Base-by-base conservation (phyloP, 345 rosid genomes). In the Melaleuca quinquenervia region DNA sequence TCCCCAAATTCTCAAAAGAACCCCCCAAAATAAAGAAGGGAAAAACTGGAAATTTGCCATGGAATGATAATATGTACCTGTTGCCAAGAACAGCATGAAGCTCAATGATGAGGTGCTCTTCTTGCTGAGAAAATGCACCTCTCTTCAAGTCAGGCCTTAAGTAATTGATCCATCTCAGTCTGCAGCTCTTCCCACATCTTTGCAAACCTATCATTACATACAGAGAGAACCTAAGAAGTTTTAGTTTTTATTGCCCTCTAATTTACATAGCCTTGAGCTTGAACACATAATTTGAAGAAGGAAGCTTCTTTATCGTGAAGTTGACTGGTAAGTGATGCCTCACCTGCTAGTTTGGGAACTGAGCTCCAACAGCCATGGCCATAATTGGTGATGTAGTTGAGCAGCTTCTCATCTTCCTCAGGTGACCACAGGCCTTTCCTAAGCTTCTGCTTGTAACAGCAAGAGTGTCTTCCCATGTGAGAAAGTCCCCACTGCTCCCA, bases 361-460 rank as follows among this genome's bases (percentile, higher is more conserved):
- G 98, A 92, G 87, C 98, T 94, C 98, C 98, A 95, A 78, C 98
- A 95, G 15, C 97, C 98, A 88, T 93, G 97, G 5, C 98, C 98
- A 51, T 93, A 92, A 82, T 88, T 92, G 29, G 94, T 94, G 82
- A 95, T 93, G 85, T 94, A 92, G 90, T 87, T 89, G 36, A 93
- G 94, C 87, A 95, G 96, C 82, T 93, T 95, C 92, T 94, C 98
- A 82, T 95, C 96, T 93, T 95, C 98, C 84, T 95, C 98, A 50
- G 98, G 98, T 78, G 97, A 95, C 98, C 98, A 95, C 52, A 95
- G 92, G 80, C 98, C 98, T 89, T 95, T 95, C 86, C 96, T 91
- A 48, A 95, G 90, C 90, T 93, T 94, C 92, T 94, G 98, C 91
- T 93, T 93, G 93, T 92, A 93, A 49, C 98, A 95, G 85, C 96